Conservation (phyloP, 106 monocot species). For the Phalaenopsis aphrodite region DNA sequence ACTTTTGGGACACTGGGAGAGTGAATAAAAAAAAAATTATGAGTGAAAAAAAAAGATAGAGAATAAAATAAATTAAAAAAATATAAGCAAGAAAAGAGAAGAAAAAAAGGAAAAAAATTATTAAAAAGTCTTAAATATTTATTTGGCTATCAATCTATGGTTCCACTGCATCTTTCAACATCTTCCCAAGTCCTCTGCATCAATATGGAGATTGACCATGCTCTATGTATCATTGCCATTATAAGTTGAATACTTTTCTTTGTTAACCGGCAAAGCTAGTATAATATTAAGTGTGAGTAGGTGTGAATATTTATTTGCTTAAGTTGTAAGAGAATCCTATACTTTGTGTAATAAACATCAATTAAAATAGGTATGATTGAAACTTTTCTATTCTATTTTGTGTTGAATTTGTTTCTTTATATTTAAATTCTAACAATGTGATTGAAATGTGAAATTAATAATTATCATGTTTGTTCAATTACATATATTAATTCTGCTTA, state of each 20-base stretch:
- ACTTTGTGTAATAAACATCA: background rate
- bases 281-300: background rate
- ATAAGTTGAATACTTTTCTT: background rate
- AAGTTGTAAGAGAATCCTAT: background rate
- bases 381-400: background rate
- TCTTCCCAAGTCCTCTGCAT: background rate
- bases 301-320: background rate
- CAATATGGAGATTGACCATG: background rate
- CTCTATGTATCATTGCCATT: background rate
- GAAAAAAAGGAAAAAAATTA: too few species aligned
- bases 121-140: too few species aligned
- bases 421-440: background rate
- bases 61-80: too few species aligned
- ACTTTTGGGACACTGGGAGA: too few species aligned
- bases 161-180: too few species aligned
- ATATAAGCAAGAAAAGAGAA: too few species aligned
- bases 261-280: background rate
- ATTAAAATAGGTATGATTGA: background rate
- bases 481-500: background rate
- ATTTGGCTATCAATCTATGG: too few species aligned
- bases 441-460: background rate
- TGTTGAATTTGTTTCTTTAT: background rate
- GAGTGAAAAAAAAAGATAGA: too few species aligned
- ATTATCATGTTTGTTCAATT: slow-evolving; percentile 1
- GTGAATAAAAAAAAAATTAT: too few species aligned